Percentiles rank a stretch among this genome's conserved stretches.
phyloP scores from a whole-genome alignment of 768 basidiomycete genomes.

The Termitomyces sp. region DNA sequence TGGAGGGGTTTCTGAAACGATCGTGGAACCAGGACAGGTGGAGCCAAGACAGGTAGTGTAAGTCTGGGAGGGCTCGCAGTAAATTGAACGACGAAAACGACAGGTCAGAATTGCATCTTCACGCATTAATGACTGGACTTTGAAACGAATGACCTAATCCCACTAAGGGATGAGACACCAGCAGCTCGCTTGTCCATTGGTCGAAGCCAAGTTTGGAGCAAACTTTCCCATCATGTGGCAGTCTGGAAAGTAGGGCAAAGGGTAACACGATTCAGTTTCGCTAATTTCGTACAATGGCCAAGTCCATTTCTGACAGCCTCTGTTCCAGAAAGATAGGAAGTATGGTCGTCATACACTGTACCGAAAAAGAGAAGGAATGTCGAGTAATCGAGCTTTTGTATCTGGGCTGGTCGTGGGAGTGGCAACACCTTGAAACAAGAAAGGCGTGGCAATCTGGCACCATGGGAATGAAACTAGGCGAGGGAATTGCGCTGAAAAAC shows the following conservation, averaged over 20 bases:
- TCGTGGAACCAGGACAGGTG: not conserved
- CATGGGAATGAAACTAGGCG: not conserved
- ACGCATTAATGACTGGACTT: not conserved
- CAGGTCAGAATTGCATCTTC: not conserved
- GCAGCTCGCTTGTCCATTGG: not conserved
- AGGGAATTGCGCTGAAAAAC: not conserved
- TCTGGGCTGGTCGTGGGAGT: not conserved
- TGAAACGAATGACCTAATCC: not conserved
- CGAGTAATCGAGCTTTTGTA: not conserved
- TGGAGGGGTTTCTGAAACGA: not conserved
- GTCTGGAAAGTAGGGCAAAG: not conserved
- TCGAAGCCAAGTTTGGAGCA: slow-evolving; percentile 1
- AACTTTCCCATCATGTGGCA: not conserved
- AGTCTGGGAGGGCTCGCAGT: not conserved
- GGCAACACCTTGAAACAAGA: not conserved
- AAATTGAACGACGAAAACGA: not conserved
- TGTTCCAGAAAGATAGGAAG: not conserved
- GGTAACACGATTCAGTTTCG: not conserved
- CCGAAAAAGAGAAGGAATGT: not conserved
- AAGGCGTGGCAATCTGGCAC: not conserved
- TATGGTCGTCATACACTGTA: not conserved
- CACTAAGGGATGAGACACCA: not conserved
- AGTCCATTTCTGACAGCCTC: not conserved
- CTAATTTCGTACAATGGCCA: not conserved
- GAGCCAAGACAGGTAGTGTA: not conserved